phyloP scores from a whole-genome alignment of 768 basidiomycete genomes.

The Kondoa subrosea region DNA sequence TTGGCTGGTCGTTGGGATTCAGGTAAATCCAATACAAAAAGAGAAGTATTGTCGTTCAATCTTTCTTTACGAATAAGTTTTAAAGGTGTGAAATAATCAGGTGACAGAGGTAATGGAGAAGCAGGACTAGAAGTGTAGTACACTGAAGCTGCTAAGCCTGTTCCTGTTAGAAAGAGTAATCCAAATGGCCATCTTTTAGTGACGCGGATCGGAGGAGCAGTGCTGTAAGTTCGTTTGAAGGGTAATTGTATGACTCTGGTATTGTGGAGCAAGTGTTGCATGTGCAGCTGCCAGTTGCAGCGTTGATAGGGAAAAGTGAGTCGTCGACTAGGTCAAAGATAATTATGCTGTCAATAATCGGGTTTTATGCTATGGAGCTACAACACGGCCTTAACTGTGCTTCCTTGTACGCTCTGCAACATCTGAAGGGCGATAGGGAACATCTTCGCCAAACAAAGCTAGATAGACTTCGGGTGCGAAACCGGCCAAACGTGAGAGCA shows the following conservation, averaged over 20 bases:
- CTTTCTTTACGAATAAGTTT: constrained; percentile 15
- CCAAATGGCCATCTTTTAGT: not conserved
- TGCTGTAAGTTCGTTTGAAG: not conserved
- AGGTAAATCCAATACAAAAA: constrained; percentile 22
- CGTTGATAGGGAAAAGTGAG: too few species aligned
- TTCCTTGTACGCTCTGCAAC: too few species aligned
- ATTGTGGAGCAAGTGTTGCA: too few species aligned
- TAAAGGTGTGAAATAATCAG: constrained; percentile 21
- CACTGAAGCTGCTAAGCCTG: not conserved
- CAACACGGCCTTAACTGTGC: too few species aligned
- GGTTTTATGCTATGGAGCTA: too few species aligned
- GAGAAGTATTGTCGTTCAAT: constrained; percentile 20
- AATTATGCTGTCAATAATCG: too few species aligned
- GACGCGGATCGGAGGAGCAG: not conserved
- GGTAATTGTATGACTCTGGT: not conserved
- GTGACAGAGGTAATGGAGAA: constrained; percentile 11
- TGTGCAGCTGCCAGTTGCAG: too few species aligned
- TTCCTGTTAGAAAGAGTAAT: not conserved
- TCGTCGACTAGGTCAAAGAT: too few species aligned
- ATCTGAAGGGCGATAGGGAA: too few species aligned
- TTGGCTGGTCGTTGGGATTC: constrained; percentile 10
- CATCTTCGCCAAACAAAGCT: too few species aligned
- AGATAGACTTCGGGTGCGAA: too few species aligned
- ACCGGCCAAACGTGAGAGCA: too few species aligned
- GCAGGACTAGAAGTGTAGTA: not conserved